Evolutionary conservation across 1,139 yeast species (phyloP).

Genomic region (Suhomyces choctaworum): DNA sequence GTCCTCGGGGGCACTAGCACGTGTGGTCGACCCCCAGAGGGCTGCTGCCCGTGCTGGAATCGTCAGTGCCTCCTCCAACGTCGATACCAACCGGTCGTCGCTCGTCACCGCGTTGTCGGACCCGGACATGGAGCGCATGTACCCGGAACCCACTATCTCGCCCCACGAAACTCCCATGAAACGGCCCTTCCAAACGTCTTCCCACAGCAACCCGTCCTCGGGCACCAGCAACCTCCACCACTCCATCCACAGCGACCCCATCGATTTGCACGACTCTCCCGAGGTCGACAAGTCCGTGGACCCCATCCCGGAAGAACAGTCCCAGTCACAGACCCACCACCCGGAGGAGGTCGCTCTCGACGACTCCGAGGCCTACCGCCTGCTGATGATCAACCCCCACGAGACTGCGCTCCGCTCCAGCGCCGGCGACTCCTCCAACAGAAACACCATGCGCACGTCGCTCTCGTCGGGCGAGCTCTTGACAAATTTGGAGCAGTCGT

Average conservation of each 20-base stretch:
- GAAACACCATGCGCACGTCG: constrained; percentile 23
- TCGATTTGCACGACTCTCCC: constrained; percentile 7
- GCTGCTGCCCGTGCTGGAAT: constrained; percentile 17
- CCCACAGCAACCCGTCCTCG: constrained; percentile 5
- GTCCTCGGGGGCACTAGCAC: constrained; percentile 11
- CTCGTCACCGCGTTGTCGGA: constrained; percentile 18
- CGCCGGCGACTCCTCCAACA: constrained; percentile 4
- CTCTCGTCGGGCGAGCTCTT: constrained; percentile 42
- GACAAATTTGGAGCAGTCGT: constrained; percentile 24
- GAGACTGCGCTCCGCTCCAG: constrained; percentile 17
- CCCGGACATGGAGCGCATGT: constrained; percentile 16
- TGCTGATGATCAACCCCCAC: constrained; percentile 16
- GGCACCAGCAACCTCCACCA: constrained; percentile 6
- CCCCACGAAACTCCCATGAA: constrained; percentile 19
- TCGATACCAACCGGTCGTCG: constrained; percentile 20
- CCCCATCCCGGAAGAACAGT: too few relatives aligned
- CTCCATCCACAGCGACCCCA: constrained; percentile 10
- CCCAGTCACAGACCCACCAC: too few relatives aligned
- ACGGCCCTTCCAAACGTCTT: constrained; percentile 4
- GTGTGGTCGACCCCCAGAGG: constrained; percentile 11
- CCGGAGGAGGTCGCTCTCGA: constrained; percentile 13
- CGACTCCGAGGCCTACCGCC: constrained; percentile 7
- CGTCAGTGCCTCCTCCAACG: constrained; percentile 21
- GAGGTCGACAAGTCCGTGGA: neutral
- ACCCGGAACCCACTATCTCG: constrained; percentile 25